Base-by-base conservation (phyloP, 768 basidiomycete species). In the Xerocomellus chrysenteron region DNA sequence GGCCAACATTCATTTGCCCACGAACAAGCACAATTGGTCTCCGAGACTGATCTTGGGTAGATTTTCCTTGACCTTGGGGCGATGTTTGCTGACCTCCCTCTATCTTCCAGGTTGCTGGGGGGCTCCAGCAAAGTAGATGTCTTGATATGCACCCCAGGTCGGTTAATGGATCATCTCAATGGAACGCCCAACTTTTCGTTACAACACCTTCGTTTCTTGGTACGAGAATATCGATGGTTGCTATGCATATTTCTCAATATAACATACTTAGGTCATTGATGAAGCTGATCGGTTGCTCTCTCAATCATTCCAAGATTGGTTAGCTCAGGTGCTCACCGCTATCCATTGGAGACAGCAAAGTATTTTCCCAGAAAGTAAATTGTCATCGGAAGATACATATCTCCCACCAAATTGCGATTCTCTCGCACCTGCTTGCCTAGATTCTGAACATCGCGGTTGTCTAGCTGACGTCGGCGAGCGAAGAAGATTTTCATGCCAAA, bases 291-390 rank as follows among this genome's bases (percentile, higher is more conserved):
- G 94, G n/a, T 80, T 99, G 0, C 80, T 99, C 10, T 88, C 90
- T 11, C 94, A 98, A 69, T 93, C 92, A 1, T 98, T 97, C 74
- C 94, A 98, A 72, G 91, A 93, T 68, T 99, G 95, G 96, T 76
- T 98, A 3, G 81, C 82, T 7, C 86, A 86, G 65, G 90, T 98
- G 4, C 76, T 97, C 9, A 74, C 81, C n/a, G 92, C 92, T 8
- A 89, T 85, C 11, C 81, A 74, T 37, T 76, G 79, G 69, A 60
- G 78, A 66, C 55, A 42, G 19, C 47, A 54, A 24, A 55, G 33
- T 28, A 19, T 36, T 14, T 42, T 49, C 16, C 47, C 36, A 5
- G 54, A 49, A 11, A 46, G 44, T 36, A 32, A 55, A 55, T 16
- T 46, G 44, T 33, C 57, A 47, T 43, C 47, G 36, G 36, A 56